phyloP scores from a whole-genome alignment of 768 basidiomycete species.

The Suillus variegatus region DNA sequence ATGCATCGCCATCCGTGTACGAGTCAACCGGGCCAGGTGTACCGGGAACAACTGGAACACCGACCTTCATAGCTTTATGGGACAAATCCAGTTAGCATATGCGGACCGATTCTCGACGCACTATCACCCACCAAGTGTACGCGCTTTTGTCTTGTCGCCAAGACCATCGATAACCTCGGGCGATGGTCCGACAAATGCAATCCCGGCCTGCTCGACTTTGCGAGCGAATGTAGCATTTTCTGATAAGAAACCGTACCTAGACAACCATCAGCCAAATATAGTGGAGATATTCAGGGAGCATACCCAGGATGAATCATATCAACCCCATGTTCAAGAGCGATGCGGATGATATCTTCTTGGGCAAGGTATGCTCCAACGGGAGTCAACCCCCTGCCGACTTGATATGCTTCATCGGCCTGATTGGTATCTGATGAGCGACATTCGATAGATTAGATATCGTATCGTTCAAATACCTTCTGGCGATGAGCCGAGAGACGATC shows the following conservation, averaged over 20 bases:
- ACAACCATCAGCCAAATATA: constrained; percentile 10
- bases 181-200: constrained; percentile 94
- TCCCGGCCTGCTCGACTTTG: constrained; percentile 96
- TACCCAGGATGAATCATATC: constrained; percentile 99
- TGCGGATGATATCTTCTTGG: constrained; percentile 95
- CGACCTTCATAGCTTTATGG: constrained; percentile 74
- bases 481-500: constrained; percentile 96
- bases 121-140: constrained; percentile 66
- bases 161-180: constrained; percentile 97
- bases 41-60: constrained; percentile 96
- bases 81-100: constrained; percentile 9
- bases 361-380: constrained; percentile 97
- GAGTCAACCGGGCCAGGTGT: constrained; percentile 90
- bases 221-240: constrained; percentile 97
- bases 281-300: constrained; percentile 19
- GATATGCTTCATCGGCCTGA: constrained; percentile 97
- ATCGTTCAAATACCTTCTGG: constrained; percentile 71
- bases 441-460: constrained; percentile 30
- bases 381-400: constrained; percentile 94
- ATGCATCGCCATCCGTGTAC: constrained; percentile 79
- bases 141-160: constrained; percentile 98
- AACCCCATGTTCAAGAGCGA: constrained; percentile 97
- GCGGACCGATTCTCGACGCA: constrained; percentile 8
- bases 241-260: constrained; percentile 94
- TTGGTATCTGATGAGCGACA: constrained; percentile 9